A percentile compares a stretch with the other conserved stretches of the same genome.
phyloP scores from a whole-genome alignment of 768 basidiomycete genomes.

The Phallus indusiatus region DNA sequence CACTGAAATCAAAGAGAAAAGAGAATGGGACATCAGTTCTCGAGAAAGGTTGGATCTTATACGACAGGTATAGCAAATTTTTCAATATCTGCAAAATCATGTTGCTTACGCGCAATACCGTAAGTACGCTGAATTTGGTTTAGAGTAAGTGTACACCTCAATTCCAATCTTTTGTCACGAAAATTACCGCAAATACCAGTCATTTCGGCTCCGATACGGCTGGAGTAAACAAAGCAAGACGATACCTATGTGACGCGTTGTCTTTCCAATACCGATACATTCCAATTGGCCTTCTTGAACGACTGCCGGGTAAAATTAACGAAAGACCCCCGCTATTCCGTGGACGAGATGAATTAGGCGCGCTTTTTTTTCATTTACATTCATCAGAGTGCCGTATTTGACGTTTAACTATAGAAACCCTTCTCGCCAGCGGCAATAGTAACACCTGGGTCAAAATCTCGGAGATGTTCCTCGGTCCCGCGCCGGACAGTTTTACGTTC shows the following conservation, averaged over 20 bases:
- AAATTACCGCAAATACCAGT: slow-evolving; percentile 22
- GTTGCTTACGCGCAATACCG: background rate
- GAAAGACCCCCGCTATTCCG: slow-evolving; percentile 83
- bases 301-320: slow-evolving; percentile 72
- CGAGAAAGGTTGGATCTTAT: slow-evolving; percentile 75
- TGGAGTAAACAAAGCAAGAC: slow-evolving; percentile 83
- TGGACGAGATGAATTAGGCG: slow-evolving; percentile 83
- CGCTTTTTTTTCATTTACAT: slow-evolving; percentile 15
- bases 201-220: slow-evolving; percentile 83
- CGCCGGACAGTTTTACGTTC: slow-evolving; percentile 76
- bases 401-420: slow-evolving; percentile 48
- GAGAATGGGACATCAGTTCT: slow-evolving; percentile 91
- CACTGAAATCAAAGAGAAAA: slow-evolving; percentile 84
- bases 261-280: slow-evolving; percentile 96
- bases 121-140: slow-evolving; percentile 80
- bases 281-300: slow-evolving; percentile 86
- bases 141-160: slow-evolving; percentile 41
- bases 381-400: background rate
- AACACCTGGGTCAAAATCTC: slow-evolving; percentile 88
- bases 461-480: slow-evolving; percentile 89
- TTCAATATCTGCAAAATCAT: background rate
- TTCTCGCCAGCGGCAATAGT: slow-evolving; percentile 71
- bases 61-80: slow-evolving; percentile 45
- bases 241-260: slow-evolving; percentile 91
- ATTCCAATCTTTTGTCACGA: background rate